Base-by-base conservation (phyloP, 805 yeast genomes). In the Wickerhamomyces mucosus region DNA sequence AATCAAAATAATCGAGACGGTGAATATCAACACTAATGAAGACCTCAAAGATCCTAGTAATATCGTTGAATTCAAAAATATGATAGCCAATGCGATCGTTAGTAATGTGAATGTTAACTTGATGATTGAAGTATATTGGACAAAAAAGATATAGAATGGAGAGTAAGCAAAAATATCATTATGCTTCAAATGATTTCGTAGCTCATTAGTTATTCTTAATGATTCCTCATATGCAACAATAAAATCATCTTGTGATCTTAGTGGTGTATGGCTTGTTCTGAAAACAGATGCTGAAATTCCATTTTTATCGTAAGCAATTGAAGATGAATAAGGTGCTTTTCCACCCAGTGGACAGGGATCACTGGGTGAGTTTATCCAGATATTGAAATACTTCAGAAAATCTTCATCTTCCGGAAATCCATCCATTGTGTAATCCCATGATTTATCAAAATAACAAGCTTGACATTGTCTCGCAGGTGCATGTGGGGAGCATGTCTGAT, bases 271-370 rank as follows among this genome's bases (percentile, higher is more conserved):
- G 6, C 82, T 68, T 2, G 89, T 73, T 42, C 97, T 63, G 59
- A 89, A 85, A n/a, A 68, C 65, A 1, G 85, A 72, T 2, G 89
- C 61, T 8, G 48, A 41, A 5, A 85, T 65, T 1, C 54, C 42
- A 1, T 59, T 56, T 19, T 57, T 56, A 35, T 64, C 63, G 18
- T 65, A 57, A 2, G 66, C 57, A 9, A 84, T 59, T 1, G 86
- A 63, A 5, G 63, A 56, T 2, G 81, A 66, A 50, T 89, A 89
- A 0, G 96, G 95, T 0, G 96, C 96, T 48, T 82, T 81, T 3
- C 98, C 98, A 4, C 95, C 97, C 18, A 89, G 59, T 1, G 97
- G 96, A 54, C 98, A 89, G 89, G 84, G 12, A 46, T 82, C 92
- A 35, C 94, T 81, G 17, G 84, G 82, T 1, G 84, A 59, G 24